Base-by-base conservation (phyloP, 148 eudicot genomes). In the Amaranthus cruentus region DNA sequence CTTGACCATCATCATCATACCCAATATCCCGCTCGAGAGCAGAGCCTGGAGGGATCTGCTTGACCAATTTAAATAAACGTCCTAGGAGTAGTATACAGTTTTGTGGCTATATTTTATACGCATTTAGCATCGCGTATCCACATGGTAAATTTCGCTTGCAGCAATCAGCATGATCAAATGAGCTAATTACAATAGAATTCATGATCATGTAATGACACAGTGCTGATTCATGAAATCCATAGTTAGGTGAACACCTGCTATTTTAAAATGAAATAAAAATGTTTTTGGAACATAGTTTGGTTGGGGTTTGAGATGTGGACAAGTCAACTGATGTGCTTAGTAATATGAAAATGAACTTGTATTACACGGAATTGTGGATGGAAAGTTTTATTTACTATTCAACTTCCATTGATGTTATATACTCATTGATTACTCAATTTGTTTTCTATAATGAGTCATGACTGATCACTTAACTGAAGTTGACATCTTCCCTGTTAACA, bases 221-320 rank as follows among this genome's bases (percentile, higher is more conserved):
- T 12, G 5, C 9, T 70, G 50, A 47, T 56, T 13, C 15, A 13
- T 10, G 59, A 43, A 73, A 47, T 73, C 52, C 73, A 55, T 55
- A 18, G 50, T 18, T 65, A 53, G 71, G 71, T 66, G 3, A 65
- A 74, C 62, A 28, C 57, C 77, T 67, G 60, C 28, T 43, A 28
- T 10, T 12, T 62, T 28, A 18, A 28, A n/a, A 6, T 54, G 44
- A 44, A 75, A 47, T 54, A 7, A 62, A 51, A 44, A 28, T 1
- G 71, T 47, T 14, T 18, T 47, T 21, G 63, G 4, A 63, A 11
- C 67, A 58, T 71, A 66, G 50, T 10, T 21, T 60, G 76, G 69
- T 78, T 52, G 38, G 73, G 77, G 73, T 73, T 52, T 14, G 15
- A 47, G 81, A 73, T 68, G 77, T 68, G 62, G 77, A 78, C 76